Conservation (phyloP, 176 grass and related monocot species). For the Bonia amplexicaulis region DNA sequence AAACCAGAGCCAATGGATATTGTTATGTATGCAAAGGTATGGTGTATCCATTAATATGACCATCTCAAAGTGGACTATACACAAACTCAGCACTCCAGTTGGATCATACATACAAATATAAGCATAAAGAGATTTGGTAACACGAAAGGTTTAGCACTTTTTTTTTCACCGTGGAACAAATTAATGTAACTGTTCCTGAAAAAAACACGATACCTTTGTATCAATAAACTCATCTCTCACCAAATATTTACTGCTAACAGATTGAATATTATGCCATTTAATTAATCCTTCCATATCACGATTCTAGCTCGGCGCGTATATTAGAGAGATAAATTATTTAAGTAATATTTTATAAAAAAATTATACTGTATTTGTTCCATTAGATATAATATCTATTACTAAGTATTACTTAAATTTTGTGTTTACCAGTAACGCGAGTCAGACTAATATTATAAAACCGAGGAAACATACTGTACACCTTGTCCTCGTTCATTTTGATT, state of each 20-base stretch:
- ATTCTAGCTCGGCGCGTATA: too few relatives aligned
- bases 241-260: not conserved
- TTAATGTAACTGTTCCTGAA: not conserved
- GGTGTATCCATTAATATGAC: not conserved
- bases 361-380: too few relatives aligned
- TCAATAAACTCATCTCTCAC: not conserved
- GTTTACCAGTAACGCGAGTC: too few relatives aligned
- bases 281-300: not conserved
- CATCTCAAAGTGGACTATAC: not conserved
- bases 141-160: not conserved
- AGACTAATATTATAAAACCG: too few relatives aligned
- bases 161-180: not conserved
- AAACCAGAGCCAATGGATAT: too few relatives aligned
- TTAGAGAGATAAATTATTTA: too few relatives aligned
- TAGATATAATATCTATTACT: too few relatives aligned
- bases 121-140: not conserved
- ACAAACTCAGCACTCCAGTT: not conserved
- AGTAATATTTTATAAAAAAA: too few relatives aligned
- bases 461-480: not conserved
- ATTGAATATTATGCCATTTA: not conserved
- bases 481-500: not conserved
- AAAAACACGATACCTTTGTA: not conserved
- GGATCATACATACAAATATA: not conserved
- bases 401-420: too few relatives aligned
- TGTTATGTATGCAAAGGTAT: not conserved